Percentiles rank a stretch among this genome's conserved stretches.
phyloP scores from a whole-genome alignment of 805 yeast species.

The Wickerhamomyces chambardii region DNA sequence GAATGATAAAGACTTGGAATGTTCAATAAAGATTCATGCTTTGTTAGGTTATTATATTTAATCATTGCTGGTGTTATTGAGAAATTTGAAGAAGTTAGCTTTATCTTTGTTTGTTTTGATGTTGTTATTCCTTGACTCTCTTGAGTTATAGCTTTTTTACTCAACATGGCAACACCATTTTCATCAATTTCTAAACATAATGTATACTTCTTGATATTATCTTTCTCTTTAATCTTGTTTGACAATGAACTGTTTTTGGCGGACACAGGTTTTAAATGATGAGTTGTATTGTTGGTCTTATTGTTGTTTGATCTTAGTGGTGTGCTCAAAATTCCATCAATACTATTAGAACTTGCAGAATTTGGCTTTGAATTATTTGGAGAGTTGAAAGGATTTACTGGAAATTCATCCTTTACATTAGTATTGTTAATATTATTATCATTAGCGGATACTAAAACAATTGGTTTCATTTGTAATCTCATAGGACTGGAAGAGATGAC shows the following conservation, averaged over 20 bases:
- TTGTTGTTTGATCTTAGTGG: neutral
- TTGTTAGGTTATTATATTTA: conserved; percentile 3
- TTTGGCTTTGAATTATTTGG: conserved; percentile 9
- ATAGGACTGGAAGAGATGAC: conserved; percentile 14
- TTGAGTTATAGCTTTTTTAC: conserved; percentile 2
- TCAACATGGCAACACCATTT: conserved; percentile 15
- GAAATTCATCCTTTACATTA: conserved; percentile 4
- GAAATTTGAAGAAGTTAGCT: neutral
- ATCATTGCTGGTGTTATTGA: neutral
- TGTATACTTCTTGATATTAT: conserved; percentile 2
- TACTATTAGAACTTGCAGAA: conserved; percentile 1
- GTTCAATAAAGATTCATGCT: conserved; percentile 12
- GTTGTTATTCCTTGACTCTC: conserved; percentile 1
- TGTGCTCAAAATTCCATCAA: neutral
- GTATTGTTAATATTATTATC: neutral
- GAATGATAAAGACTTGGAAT: too few species aligned
- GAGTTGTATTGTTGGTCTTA: too few species aligned
- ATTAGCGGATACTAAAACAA: conserved; percentile 7
- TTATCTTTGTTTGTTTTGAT: neutral
- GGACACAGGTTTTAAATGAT: neutral
- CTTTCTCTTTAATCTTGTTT: too few species aligned
- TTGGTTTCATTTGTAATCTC: conserved; percentile 16
- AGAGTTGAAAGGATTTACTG: conserved; percentile 14
- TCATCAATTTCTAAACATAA: conserved; percentile 15
- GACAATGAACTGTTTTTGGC: neutral